These are phyloP conservation scores for Cryptococcus hybrid DNA, from an alignment of 1,284 basidiomycete species.

Conservation along the genomic window DNA sequence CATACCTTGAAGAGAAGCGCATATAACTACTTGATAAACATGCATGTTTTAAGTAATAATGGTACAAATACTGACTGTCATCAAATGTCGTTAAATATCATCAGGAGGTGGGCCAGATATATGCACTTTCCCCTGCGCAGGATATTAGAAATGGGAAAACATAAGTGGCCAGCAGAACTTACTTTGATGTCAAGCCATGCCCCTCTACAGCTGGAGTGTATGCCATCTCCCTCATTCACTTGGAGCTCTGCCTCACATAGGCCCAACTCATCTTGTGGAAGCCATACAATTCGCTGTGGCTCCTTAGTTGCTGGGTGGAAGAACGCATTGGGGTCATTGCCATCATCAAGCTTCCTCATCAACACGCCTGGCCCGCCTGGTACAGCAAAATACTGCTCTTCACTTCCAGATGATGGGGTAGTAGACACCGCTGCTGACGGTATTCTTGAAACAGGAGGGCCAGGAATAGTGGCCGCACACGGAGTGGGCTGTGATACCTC, in stretches of 20 bases:
- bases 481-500: neutral
- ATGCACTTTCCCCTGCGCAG: slow-evolving; percentile 61
- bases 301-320: slow-evolving; percentile 75
- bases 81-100: slow-evolving; percentile 6
- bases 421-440: neutral
- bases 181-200: slow-evolving; percentile 63
- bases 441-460: slow-evolving; percentile 13
- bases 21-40: too few relatives aligned
- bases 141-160: neutral
- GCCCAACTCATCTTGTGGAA: slow-evolving; percentile 69
- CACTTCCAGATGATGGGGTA: neutral
- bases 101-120: slow-evolving; percentile 50
- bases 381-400: slow-evolving; percentile 34
- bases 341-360: slow-evolving; percentile 15
- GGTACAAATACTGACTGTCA: neutral
- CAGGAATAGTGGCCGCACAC: slow-evolving; percentile 15
- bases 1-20: too few relatives aligned
- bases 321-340: slow-evolving; percentile 55
- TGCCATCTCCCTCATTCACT: slow-evolving; percentile 59
- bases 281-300: slow-evolving; percentile 74
- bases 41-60: too few relatives aligned
- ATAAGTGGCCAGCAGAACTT: slow-evolving; percentile 8
- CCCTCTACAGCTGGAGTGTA: slow-evolving; percentile 59
- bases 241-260: slow-evolving; percentile 63
- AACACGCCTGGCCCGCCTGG: slow-evolving; percentile 43